A percentile compares a stretch with the other conserved stretches of the same genome.
Evolutionary conservation across 192 early-diverging fungal species (phyloP).

Genomic region (Coemansia sp.): DNA sequence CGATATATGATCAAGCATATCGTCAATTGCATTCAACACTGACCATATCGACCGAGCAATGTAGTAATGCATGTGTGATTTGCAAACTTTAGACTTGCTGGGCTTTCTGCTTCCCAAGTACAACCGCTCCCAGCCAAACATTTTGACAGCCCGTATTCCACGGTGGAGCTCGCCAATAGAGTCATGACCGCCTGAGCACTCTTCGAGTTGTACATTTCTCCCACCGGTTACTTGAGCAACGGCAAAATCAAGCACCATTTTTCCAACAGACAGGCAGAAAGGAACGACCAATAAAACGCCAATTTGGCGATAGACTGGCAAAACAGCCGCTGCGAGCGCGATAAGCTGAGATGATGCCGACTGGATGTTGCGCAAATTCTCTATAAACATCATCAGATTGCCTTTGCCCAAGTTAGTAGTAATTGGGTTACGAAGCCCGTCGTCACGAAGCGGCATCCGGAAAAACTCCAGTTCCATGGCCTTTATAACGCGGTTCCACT

Average conservation of each 20-base stretch:
- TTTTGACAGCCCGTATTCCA: conserved; percentile 28
- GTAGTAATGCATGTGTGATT: conserved; percentile 19
- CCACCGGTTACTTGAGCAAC: conserved; percentile 4
- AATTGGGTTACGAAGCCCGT: conserved; percentile 3
- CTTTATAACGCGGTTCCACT: conserved; percentile 11
- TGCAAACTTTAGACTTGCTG: conserved; percentile 11
- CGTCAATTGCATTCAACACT: background rate
- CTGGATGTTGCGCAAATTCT: background rate
- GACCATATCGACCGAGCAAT: conserved; percentile 12
- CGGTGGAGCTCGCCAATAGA: conserved; percentile 12
- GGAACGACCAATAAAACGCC: conserved; percentile 24
- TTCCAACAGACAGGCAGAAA: background rate
- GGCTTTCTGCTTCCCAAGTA: conserved; percentile 8
- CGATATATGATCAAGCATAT: background rate
- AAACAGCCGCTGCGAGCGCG: background rate
- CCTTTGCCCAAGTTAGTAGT: background rate
- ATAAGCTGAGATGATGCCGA: background rate
- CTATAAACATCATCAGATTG: background rate
- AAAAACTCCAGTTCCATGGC: conserved; percentile 31
- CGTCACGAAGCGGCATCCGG: conserved; percentile 20
- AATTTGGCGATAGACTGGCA: conserved; percentile 17
- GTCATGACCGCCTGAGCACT: background rate
- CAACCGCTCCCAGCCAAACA: conserved; percentile 41
- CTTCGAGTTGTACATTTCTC: conserved; percentile 2
- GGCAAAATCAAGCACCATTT: background rate